These are phyloP conservation scores for Fusarium tjaetaba DNA, from an alignment of 2,329 filamentous ascomycete species.

Conservation along the genomic window DNA sequence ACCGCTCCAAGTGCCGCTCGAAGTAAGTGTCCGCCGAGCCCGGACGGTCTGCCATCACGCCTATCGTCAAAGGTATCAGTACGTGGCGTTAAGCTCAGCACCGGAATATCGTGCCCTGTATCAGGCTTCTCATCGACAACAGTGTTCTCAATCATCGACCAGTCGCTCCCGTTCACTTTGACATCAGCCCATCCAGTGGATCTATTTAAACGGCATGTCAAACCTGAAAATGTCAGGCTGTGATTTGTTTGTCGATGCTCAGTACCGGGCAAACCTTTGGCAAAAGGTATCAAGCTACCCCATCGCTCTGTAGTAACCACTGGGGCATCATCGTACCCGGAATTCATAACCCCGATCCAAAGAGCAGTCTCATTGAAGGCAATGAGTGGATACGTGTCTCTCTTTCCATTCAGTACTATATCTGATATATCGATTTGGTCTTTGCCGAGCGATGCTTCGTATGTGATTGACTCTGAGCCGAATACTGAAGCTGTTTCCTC, in stretches of 20 bases:
- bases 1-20: not conserved
- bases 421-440: too few species aligned
- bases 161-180: conserved; percentile 8
- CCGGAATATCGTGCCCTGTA: not conserved
- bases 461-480: not conserved
- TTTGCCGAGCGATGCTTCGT: not conserved
- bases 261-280: not conserved
- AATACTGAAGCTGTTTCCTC: not conserved
- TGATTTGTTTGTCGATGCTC: not conserved
- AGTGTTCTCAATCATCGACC: not conserved
- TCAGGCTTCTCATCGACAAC: not conserved
- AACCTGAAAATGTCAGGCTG: conserved; percentile 7
- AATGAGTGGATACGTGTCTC: not conserved
- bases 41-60: not conserved
- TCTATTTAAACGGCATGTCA: conserved; percentile 9
- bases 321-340: not conserved
- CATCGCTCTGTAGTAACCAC: not conserved
- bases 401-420: too few species aligned
- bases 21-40: conserved; percentile 14
- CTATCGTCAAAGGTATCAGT: not conserved
- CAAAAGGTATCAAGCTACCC: not conserved
- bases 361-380: not conserved
- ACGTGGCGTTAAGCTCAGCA: not conserved
- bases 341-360: conserved; percentile 16
- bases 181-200: conserved; percentile 12